phyloP scores from a whole-genome alignment of 2,329 filamentous ascomycete species.

The Talaromyces sp. region DNA sequence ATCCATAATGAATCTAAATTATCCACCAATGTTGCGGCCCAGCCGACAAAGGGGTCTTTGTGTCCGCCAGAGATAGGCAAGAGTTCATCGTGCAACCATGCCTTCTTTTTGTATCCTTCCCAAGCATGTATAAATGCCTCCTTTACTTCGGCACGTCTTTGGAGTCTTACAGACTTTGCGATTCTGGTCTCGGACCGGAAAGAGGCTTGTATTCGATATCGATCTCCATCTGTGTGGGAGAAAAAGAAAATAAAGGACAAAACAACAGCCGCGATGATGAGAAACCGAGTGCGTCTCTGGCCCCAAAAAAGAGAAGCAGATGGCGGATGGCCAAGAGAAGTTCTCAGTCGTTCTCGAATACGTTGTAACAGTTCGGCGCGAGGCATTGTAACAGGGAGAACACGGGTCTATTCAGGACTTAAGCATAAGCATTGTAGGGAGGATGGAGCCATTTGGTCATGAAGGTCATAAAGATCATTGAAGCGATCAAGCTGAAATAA shows the following conservation, averaged over 20 bases:
- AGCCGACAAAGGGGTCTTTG: conserved; percentile 78
- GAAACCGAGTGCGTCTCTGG: conserved; percentile 4
- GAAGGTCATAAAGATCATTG: background rate
- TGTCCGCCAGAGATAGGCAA: conserved; percentile 63
- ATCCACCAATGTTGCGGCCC: conserved; percentile 80
- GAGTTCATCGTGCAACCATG: conserved; percentile 86
- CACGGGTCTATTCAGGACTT: background rate
- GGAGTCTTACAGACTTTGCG: conserved; percentile 2
- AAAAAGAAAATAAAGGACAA: background rate
- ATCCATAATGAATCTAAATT: conserved; percentile 76
- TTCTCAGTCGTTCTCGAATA: background rate
- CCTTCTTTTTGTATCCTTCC: conserved; percentile 71
- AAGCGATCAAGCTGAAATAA: background rate
- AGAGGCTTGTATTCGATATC: conserved; percentile 5
- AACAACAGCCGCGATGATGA: background rate
- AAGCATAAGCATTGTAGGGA: background rate
- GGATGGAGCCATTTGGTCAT: background rate
- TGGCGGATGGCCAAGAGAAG: background rate
- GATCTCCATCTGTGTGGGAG: background rate
- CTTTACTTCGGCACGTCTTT: conserved; percentile 51
- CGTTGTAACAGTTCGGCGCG: background rate
- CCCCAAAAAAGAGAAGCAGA: background rate
- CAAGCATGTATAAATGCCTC: conserved; percentile 71
- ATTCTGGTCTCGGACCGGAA: background rate
- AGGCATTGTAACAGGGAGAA: background rate